These are phyloP conservation scores for Acacia concinna DNA, from an alignment of 331 rosid genomes.

Conservation along the genomic window DNA sequence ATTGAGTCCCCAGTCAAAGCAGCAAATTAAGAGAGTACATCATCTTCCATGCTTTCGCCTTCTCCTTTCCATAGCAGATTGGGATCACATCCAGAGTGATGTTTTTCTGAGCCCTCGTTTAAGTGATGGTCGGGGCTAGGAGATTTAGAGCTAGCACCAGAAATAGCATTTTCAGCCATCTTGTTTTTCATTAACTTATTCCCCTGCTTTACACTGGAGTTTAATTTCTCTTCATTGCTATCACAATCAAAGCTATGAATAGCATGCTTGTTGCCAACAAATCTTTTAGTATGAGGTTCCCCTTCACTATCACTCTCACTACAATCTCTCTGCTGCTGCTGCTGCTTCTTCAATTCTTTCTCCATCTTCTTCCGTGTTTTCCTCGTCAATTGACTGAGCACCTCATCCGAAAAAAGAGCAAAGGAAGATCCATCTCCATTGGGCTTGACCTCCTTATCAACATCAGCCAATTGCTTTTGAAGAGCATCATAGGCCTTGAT, in stretches of 20 bases:
- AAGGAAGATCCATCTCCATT: constrained; percentile 60
- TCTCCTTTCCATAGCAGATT: constrained; percentile 65
- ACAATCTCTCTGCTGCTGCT: constrained; percentile 42
- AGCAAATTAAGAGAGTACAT: constrained; percentile 75
- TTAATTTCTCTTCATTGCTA: constrained; percentile 82
- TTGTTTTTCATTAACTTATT: constrained; percentile 67
- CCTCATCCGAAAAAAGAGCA: constrained; percentile 77
- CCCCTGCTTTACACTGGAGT: constrained; percentile 80
- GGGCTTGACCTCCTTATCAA: constrained; percentile 53
- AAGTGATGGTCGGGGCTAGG: constrained; percentile 47
- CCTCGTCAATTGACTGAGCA: constrained; percentile 91
- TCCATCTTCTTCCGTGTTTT: constrained; percentile 95
- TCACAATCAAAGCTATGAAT: constrained; percentile 65
- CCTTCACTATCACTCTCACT: constrained; percentile 61
- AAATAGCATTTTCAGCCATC: constrained; percentile 58
- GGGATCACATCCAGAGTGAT: constrained; percentile 52
- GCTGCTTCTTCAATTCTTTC: constrained; percentile 69
- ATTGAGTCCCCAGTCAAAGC: constrained; percentile 65
- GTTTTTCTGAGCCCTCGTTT: constrained; percentile 49
- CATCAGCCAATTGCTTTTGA: constrained; percentile 82
- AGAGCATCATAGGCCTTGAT: constrained; percentile 98
- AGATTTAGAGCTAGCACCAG: constrained; percentile 52
- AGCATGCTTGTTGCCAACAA: constrained; percentile 48
- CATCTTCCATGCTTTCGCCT: constrained; percentile 78
- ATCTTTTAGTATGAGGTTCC: constrained; percentile 47